These are phyloP conservation scores for Phytopythium litorale DNA, from an alignment of 352 stramenopile genomes.

Conservation along the genomic window DNA sequence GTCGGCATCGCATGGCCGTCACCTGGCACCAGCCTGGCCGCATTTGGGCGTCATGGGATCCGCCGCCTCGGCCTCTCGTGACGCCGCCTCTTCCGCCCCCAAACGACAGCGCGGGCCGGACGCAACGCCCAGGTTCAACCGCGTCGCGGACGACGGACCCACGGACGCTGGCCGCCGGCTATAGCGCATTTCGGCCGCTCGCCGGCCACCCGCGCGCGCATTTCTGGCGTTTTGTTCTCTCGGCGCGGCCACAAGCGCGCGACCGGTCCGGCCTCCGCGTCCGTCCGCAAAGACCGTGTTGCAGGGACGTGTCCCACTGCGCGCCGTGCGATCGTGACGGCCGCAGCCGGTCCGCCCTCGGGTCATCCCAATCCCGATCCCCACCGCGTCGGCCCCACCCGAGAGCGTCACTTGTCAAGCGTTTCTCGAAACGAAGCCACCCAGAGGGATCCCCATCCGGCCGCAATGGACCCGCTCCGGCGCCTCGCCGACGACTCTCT, in stretches of 20 bases:
- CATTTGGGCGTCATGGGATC: no score
- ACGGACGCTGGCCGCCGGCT: no score
- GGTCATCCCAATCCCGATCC: background rate
- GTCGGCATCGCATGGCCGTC: background rate
- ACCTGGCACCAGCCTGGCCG: no score
- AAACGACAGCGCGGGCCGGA: no score
- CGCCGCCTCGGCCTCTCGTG: no score
- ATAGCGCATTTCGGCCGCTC: no score
- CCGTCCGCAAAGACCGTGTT: background rate
- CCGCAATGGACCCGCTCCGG: constrained; percentile 2
- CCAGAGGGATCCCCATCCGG: background rate
- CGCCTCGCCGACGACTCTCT: background rate
- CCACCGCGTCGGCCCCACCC: background rate
- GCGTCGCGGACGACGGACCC: no score
- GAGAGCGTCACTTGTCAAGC: background rate
- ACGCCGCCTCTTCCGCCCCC: no score
- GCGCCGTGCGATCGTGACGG: background rate
- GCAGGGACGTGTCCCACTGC: background rate
- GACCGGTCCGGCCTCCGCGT: no score
- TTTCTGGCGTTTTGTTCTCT: constrained; percentile 4
- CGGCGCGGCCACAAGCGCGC: background rate
- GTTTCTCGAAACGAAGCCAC: background rate
- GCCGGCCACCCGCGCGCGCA: background rate
- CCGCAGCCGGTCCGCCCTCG: background rate
- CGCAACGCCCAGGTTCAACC: no score